Conservation (phyloP, 768 basidiomycete species). For the Hypholoma fasciculare region DNA sequence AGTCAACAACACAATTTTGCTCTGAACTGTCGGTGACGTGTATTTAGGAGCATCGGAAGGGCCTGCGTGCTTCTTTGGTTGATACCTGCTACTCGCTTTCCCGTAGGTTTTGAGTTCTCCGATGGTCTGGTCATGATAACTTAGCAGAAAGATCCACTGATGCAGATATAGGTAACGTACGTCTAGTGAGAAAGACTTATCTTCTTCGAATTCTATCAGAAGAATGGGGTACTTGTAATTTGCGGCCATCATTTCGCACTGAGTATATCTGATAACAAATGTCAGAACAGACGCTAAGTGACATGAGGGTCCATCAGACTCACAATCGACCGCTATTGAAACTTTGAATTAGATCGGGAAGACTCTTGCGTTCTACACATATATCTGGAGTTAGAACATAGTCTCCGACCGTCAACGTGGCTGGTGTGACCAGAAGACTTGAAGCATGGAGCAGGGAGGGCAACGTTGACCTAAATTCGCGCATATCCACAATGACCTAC, state of each 20-base stretch:
- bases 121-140: conserved; percentile 42
- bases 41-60: conserved; percentile 28
- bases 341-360: conserved; percentile 89
- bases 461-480: conserved; percentile 92
- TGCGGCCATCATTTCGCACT: conserved; percentile 95
- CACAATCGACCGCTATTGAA: conserved; percentile 94
- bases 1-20: conserved; percentile 89
- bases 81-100: conserved; percentile 60
- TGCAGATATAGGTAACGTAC: conserved; percentile 33
- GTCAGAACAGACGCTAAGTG: background rate
- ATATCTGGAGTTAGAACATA: conserved; percentile 96
- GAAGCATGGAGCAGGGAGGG: conserved; percentile 89
- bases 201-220: conserved; percentile 96
- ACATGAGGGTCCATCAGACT: conserved; percentile 29
- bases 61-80: conserved; percentile 46
- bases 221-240: conserved; percentile 94
- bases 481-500: conserved; percentile 94
- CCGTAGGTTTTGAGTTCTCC: conserved; percentile 68
- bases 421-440: conserved; percentile 78
- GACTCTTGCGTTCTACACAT: conserved; percentile 93
- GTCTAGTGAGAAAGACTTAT: conserved; percentile 91
- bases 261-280: conserved; percentile 69
- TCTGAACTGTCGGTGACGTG: conserved; percentile 66
- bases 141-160: background rate
- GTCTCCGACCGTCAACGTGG: conserved; percentile 92